phyloP scores from a whole-genome alignment of 2,329 filamentous ascomycete species.

The Nemania serpens region DNA sequence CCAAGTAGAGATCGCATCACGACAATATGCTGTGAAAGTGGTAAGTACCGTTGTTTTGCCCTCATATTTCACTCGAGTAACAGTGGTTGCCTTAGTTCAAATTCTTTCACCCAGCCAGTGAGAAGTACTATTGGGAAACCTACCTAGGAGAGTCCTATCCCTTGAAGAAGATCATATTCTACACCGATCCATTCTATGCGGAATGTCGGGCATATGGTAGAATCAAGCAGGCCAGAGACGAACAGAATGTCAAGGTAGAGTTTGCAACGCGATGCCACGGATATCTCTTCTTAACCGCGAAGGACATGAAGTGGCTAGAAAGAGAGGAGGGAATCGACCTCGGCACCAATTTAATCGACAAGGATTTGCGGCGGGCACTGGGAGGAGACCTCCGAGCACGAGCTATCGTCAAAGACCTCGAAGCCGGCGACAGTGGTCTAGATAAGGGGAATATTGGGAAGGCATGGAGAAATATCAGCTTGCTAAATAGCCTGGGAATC shows the following conservation, averaged over 20 bases:
- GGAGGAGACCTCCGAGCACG: not conserved
- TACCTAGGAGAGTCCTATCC: not conserved
- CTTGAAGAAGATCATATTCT: not conserved
- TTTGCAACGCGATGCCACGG: not conserved
- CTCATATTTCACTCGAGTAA: not conserved
- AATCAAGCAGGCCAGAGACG: not conserved
- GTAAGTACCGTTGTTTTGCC: not conserved
- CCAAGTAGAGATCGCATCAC: not conserved
- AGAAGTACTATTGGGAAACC: not conserved
- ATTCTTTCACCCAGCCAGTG: not conserved
- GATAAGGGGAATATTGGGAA: not conserved
- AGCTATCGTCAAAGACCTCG: not conserved
- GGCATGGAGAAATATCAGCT: not conserved
- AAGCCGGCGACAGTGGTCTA: not conserved
- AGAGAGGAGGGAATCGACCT: not conserved
- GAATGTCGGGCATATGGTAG: slow-evolving; percentile 17
- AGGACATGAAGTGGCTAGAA: not conserved
- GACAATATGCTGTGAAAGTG: slow-evolving; percentile 6
- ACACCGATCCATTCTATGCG: slow-evolving; percentile 12
- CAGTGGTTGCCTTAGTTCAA: not conserved
- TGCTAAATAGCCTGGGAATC: not conserved
- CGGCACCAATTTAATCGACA: not conserved
- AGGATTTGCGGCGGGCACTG: not conserved
- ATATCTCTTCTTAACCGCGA: not conserved
- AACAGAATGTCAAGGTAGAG: no score